Evolutionary conservation across 2,329 filamentous ascomycete genomes (phyloP).

Genomic region (Aureobasidium sp.): DNA sequence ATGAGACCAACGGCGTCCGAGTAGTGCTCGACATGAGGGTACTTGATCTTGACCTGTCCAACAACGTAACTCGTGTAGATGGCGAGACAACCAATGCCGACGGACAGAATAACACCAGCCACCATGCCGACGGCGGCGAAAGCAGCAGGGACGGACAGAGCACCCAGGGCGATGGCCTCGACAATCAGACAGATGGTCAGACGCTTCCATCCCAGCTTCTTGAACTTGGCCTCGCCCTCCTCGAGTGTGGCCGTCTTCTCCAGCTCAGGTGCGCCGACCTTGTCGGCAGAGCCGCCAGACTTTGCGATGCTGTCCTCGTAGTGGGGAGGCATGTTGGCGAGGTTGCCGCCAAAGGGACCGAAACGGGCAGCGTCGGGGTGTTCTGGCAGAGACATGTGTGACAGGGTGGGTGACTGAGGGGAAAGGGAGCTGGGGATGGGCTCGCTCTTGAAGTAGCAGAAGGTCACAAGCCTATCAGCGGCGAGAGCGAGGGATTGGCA

Average conservation of each 20-base stretch:
- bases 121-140: constrained; percentile 50
- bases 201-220: constrained; percentile 42
- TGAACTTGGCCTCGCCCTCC: constrained; percentile 34
- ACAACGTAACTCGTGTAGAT: constrained; percentile 58
- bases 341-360: constrained; percentile 11
- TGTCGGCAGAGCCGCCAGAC: constrained; percentile 20
- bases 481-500: constrained; percentile 7
- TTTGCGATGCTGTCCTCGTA: constrained; percentile 11
- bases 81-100: constrained; percentile 49
- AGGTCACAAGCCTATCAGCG: constrained; percentile 8
- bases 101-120: constrained; percentile 49
- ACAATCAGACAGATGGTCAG: constrained; percentile 46
- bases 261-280: constrained; percentile 28
- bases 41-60: constrained; percentile 52
- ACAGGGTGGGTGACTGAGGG: constrained; percentile 7
- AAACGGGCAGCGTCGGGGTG: constrained; percentile 8
- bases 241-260: constrained; percentile 25
- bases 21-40: constrained; percentile 39
- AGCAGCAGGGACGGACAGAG: constrained; percentile 50
- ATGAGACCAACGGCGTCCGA: constrained; percentile 39
- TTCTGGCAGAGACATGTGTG: constrained; percentile 11
- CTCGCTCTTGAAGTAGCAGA: constrained; percentile 1
- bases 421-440: constrained; percentile 4
- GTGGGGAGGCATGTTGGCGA: constrained; percentile 12
- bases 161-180: constrained; percentile 53